Evolutionary conservation across 305 asterid species (phyloP), one percentile per base, ranked within the genome.

Genomic region (Euphrasia arctica): DNA sequence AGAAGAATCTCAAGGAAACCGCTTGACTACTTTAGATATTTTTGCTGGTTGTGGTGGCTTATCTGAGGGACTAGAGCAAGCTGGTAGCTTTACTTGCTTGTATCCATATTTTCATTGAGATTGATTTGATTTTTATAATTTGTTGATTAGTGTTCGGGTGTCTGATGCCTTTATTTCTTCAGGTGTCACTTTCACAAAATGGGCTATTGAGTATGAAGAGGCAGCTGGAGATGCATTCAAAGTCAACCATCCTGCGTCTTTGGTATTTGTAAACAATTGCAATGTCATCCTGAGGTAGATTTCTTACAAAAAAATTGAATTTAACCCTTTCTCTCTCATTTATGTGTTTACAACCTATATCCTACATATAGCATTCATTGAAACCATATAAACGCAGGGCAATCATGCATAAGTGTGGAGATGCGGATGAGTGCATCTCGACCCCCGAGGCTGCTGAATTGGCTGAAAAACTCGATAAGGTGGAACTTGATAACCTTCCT

Each of bases 21-120:
- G 78, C 54, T 74, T 93, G 68, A 73, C 77, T 54, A 88, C 99
- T 36, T 74, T 92, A 48, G 97, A 90, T 82, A 87, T 92, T 66
- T 92, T 92, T 84, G 89, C 98, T 69, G 96, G 98, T 65, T 92
- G 97, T 57, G 96, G 97, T 66, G 98, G 97, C 74, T 82, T 92
- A 70, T 92, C 96, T 34, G 91, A 87, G 75, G 98, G 98, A 52
- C 78, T 89, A 65, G 85, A 73, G 63, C 79, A 80, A 71, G 79
- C 98, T 61, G 95, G 98, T 72, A 87, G 32, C 27, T 45, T 69
- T 64, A 34, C 79, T 69, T 77, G 62, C 68, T 71, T 69, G 22
- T 51, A 36, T 55, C 48, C 32, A 22, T 66, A 43, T 59, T 31
- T 64, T 51, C 65, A 7, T 15, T 61, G 43, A 56, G 3, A 70